These are phyloP conservation scores for Candida germanica DNA, from an alignment of 805 yeast species.

Conservation along the genomic window DNA sequence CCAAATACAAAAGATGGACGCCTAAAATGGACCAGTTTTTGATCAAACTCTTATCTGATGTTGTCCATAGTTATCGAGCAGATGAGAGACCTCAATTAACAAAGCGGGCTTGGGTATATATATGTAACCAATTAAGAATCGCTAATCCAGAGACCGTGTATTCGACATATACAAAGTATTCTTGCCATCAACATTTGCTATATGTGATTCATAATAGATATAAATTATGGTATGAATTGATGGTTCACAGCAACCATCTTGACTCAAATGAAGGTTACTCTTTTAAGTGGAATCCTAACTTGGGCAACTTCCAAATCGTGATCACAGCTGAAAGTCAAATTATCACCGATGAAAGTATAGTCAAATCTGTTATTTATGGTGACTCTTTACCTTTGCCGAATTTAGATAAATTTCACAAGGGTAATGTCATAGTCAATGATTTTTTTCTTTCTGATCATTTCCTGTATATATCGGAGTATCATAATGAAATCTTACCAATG, in stretches of 20 bases:
- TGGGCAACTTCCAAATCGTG: constrained; percentile 32
- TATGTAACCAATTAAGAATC: constrained; percentile 30
- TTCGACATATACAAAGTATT: constrained; percentile 38
- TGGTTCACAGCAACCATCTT: constrained; percentile 25
- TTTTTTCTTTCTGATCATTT: constrained; percentile 34
- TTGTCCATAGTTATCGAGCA: constrained; percentile 32
- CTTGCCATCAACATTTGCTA: constrained; percentile 36
- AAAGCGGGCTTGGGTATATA: constrained; percentile 38
- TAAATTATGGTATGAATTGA: constrained; percentile 32
- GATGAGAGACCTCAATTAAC: constrained; percentile 30
- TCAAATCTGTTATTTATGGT: constrained; percentile 30
- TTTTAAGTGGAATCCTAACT: constrained; percentile 35
- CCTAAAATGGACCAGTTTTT: constrained; percentile 36
- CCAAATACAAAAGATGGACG: constrained; percentile 38
- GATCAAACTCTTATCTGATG: constrained; percentile 31
- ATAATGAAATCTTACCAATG: constrained; percentile 34
- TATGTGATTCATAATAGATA: constrained; percentile 36
- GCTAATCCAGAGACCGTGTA: constrained; percentile 41
- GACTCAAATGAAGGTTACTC: constrained; percentile 21
- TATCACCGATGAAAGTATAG: constrained; percentile 29
- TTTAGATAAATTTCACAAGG: constrained; percentile 26
- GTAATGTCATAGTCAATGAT: constrained; percentile 33
- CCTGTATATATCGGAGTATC: constrained; percentile 34
- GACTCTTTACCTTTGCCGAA: constrained; percentile 30
- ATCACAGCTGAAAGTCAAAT: constrained; percentile 21